phyloP scores from a whole-genome alignment of 345 rosid genomes.

The Excoecaria agallocha region DNA sequence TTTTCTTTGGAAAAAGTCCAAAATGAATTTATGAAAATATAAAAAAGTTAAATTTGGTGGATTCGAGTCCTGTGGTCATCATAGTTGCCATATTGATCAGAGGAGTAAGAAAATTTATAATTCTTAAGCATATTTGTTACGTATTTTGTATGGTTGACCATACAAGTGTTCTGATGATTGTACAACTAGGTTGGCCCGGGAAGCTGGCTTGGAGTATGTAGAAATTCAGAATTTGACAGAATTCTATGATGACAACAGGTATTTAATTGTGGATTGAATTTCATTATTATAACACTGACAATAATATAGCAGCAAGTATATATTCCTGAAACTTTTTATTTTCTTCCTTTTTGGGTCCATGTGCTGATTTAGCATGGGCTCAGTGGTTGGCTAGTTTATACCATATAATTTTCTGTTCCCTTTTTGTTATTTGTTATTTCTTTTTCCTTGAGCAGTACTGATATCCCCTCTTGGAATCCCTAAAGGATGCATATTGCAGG shows the following conservation, averaged over 20 bases:
- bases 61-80: too few relatives aligned
- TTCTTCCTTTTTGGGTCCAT: too few relatives aligned
- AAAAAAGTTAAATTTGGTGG: too few relatives aligned
- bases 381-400: too few relatives aligned
- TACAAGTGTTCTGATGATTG: neutral
- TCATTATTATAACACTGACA: neutral
- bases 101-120: neutral
- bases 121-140: neutral
- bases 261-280: neutral
- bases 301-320: neutral
- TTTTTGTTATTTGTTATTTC: neutral
- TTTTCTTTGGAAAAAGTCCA: too few relatives aligned
- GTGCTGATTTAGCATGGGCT: neutral
- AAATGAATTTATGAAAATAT: too few relatives aligned
- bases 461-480: neutral
- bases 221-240: slow-evolving; percentile 94
- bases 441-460: neutral
- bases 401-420: neutral
- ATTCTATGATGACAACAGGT: slow-evolving; percentile 93
- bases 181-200: slow-evolving; percentile 76
- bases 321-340: neutral
- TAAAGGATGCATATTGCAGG: slow-evolving; percentile 65
- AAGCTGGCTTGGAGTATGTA: slow-evolving; percentile 92
- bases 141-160: neutral
- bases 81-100: too few relatives aligned